phyloP scores from a whole-genome alignment of 2,329 filamentous ascomycete species.

The Lizonia empirigonia region DNA sequence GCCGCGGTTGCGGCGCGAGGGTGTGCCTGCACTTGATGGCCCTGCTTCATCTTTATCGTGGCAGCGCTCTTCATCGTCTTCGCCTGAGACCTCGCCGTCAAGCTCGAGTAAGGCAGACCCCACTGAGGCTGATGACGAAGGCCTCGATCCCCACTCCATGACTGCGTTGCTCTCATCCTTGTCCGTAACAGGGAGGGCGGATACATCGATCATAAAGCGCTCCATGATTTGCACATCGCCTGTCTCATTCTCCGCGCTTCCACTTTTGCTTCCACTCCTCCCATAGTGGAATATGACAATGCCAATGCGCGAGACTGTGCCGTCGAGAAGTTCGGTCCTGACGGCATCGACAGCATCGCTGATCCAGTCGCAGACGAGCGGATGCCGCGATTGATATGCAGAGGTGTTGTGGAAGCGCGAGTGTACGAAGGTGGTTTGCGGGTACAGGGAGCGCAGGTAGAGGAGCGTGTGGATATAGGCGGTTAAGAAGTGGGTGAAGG shows the following conservation, averaged over 20 bases:
- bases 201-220: constrained; percentile 65
- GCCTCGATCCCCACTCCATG: constrained; percentile 50
- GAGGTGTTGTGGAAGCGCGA: constrained; percentile 82
- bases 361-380: constrained; percentile 84
- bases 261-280: constrained; percentile 1
- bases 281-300: constrained; percentile 61
- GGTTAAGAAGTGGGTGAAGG: constrained; percentile 80
- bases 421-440: too few relatives aligned
- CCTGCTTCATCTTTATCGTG: too few relatives aligned
- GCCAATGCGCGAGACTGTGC: constrained; percentile 60
- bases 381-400: constrained; percentile 84
- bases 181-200: constrained; percentile 58
- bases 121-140: constrained; percentile 4
- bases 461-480: constrained; percentile 85
- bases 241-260: neutral
- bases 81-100: too few relatives aligned
- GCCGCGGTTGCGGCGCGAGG: too few relatives aligned
- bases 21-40: too few relatives aligned
- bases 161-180: constrained; percentile 56
- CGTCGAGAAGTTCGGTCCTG: constrained; percentile 67
- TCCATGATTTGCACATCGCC: constrained; percentile 59
- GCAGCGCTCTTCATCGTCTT: too few relatives aligned
- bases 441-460: constrained; percentile 81
- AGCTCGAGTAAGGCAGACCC: neutral
- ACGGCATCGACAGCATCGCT: constrained; percentile 77